Evolutionary conservation across 306 rosid species (phyloP), one percentile per base, ranked within the genome.

Genomic region (Sechiopsis laciniata): DNA sequence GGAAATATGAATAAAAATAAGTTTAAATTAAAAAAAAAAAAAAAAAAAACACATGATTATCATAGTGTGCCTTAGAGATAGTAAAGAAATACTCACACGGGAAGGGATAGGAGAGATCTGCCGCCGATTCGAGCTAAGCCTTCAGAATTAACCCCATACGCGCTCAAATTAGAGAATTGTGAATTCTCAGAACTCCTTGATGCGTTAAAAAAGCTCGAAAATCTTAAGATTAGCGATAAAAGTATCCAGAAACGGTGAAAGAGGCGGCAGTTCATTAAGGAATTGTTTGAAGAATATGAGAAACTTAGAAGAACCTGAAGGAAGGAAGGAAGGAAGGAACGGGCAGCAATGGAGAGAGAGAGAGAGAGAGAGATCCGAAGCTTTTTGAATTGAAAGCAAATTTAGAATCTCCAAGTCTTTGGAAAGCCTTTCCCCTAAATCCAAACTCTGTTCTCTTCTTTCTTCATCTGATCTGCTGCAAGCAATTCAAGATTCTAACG

Each of bases 101-200:
- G 60, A 61, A 81, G 21, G 14, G 95, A 83, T 37, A 87, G 74
- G 45, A 88, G 84, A 61, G 87, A 82, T 74, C 97, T 84, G 50
- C 82, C 17, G 15, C 85, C 55, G 21, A 62, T 73, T 63, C 74
- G 83, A 76, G 74, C 11, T 7, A 80, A 35, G 20, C 21, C 83
- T 14, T 24, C 71, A 19, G 50, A 8, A 29, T 75, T 19, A 6
- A 9, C 42, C 3, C 64, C 62, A 40, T 46, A 63, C 3, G 62
- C 52, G 16, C 68, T 55, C 65, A 59, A 58, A 26, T 42, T 74
- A 62, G 74, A 74, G 19, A 80, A 53, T 14, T 74, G 76, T 13
- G 79, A 66, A 74, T 72, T 12, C 29, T 76, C 78, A 10, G 73
- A 50, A 70, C 59, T 13, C 42, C 73, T 64, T 9, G 75, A 16